Evolutionary conservation across 2,329 filamentous ascomycete genomes (phyloP).

Genomic region (Colletotrichum incanum): DNA sequence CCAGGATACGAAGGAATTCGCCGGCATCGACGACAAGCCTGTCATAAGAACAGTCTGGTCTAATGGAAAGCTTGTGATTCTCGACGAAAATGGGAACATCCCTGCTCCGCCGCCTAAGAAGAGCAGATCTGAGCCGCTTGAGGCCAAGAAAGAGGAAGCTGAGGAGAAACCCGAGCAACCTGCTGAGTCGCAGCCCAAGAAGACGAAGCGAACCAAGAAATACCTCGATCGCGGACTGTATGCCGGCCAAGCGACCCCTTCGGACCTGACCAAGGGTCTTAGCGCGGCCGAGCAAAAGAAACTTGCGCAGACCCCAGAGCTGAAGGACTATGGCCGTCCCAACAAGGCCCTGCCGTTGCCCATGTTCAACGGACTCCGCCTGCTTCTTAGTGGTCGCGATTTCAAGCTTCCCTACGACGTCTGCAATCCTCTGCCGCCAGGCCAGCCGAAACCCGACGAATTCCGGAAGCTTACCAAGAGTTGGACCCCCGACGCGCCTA

Average conservation of each 20-base stretch:
- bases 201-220: constrained; percentile 74
- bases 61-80: constrained; percentile 74
- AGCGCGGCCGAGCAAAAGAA: constrained; percentile 66
- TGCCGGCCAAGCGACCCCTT: constrained; percentile 79
- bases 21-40: constrained; percentile 71
- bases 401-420: constrained; percentile 93
- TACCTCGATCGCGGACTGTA: constrained; percentile 90
- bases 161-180: constrained; percentile 57
- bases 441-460: constrained; percentile 92
- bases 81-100: constrained; percentile 55
- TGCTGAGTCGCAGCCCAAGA: constrained; percentile 50
- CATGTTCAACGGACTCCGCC: constrained; percentile 82
- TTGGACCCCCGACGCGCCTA: constrained; percentile 62
- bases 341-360: constrained; percentile 79
- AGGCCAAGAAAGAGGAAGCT: constrained; percentile 45
- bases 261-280: constrained; percentile 65
- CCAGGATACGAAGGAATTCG: constrained; percentile 75
- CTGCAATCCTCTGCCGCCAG: constrained; percentile 87
- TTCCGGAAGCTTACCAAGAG: constrained; percentile 95
- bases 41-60: constrained; percentile 74
- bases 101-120: constrained; percentile 48
- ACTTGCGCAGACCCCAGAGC: constrained; percentile 63
- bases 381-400: constrained; percentile 80
- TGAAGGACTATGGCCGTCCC: constrained; percentile 61
- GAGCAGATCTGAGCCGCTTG: constrained; percentile 46